Base-by-base conservation (phyloP, 371 early-diverging fungal genomes). In the Syncephalastrum monosporum region DNA sequence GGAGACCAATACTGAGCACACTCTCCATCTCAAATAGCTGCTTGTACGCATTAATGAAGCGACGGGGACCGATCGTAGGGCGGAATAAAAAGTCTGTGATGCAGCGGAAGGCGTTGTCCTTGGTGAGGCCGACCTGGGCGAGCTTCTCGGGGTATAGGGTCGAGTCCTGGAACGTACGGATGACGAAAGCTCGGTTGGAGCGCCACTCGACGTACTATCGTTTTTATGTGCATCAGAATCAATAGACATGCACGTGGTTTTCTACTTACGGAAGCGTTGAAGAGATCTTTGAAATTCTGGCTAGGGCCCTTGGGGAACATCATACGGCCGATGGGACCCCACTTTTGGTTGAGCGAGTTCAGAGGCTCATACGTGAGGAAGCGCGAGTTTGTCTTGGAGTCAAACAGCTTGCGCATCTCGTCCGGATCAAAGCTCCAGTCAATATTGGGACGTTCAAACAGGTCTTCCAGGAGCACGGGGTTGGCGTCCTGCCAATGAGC, bases 131-230 rank as follows among this genome's bases (percentile, higher is more conserved):
- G 55, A 76, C 66, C 8, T 52, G 21, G 2, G 65, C 58, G 7
- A 76, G 52, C 8, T 46, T 54, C 14, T 60, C 60, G 4, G 58
- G 68, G 41, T 76, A 76, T 38, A 51, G 42, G 13, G 56, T 55
- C 14, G 72, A 72, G 12, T 63, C 43, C 51, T 69, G 59, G 43
- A 79, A 79, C 1, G 77, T 76, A 46, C 71, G 71, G 21, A 79
- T 61, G 21, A 79, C 71, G 55, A 69, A 76, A 12, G 67, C 80
- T 33, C 80, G 80, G 46, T 79, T 79, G 4, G 75, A 74, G 29
- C 66, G 54, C 21, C 70, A 59, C 42, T 75, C 68, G 14, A 79
- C 67, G 50, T 72, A 74, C 74, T 79, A 61, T n/a, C 13, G 29
- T 42, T 16, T 1, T 24, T 25, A 47, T 12, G 14, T 3, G 6